Evolutionary conservation across 2,329 filamentous ascomycete species (phyloP), one percentile per base, ranked within the genome.

Genomic region (Colletotrichum musicola): DNA sequence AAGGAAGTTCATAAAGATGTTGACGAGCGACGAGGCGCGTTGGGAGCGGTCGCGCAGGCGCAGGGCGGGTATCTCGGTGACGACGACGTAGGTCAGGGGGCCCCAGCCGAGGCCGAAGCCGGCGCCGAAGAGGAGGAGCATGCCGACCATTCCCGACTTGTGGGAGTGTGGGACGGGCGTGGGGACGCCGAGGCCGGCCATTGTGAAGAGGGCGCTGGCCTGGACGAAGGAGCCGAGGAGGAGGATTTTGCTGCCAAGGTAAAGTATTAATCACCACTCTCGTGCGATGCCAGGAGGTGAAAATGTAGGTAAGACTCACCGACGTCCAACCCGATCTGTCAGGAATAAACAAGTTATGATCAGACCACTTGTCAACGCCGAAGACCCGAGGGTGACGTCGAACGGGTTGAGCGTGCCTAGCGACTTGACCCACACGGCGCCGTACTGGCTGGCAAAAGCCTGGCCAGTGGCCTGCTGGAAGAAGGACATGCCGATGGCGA

Each of bases 21-120:
- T 71, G 49, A 69, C 49, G 4, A 72, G 67, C 63, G 64, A 72
- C 12, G 49, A 72, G 25, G 56, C 71, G 25, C 55, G 64, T 49
- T 53, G 62, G n/a, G 53, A 66, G 6, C 50, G 56, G 42, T 69
- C 62, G 22, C 66, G 61, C 6, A 69, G 62, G 20, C 66, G 57
- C 42, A 61, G 56, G 4, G 66, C 55, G 22, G 79, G 76, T 3
- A 81, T 58, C 62, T 82, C 80, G 4, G 79, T 76, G 1, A 75
- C 74, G 47, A 82, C 73, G 54, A 80, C 77, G 61, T 81, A 79
- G 4, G 74, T 74, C 0, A 78, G 57, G 1, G 79, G 80, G 1
- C 75, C 79, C 77, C 78, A 82, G 14, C 75, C 77, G 1, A 78
- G 70, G 44, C 71, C 71, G 67, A 77, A 79, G 18, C 77, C 76